Percentiles rank a stretch among this genome's conserved stretches.
These are phyloP conservation scores for Kwoniella sp. DNA, from an alignment of 768 basidiomycete genomes.

Conservation along the genomic window DNA sequence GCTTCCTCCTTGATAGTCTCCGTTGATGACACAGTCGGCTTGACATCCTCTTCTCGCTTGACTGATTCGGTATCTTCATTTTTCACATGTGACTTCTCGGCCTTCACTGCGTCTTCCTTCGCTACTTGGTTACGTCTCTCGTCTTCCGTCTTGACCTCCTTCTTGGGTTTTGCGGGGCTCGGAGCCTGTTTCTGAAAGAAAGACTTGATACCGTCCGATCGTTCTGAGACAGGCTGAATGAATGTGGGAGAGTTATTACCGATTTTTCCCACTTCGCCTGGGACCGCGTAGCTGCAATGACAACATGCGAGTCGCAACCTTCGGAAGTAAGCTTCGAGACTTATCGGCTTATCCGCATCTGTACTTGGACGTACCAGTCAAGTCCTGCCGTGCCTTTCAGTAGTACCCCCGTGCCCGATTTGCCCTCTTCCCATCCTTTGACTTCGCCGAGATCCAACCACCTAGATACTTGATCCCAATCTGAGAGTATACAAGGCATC, in stretches of 20 bases:
- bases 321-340: too few relatives aligned
- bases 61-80: not conserved
- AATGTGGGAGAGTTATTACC: constrained; percentile 79
- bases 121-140: not conserved
- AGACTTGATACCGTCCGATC: constrained; percentile 73
- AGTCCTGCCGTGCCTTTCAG: constrained; percentile 62
- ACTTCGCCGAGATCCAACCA: constrained; percentile 81
- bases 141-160: not conserved
- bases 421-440: constrained; percentile 68
- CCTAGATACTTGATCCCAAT: constrained; percentile 63
- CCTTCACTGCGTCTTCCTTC: constrained; percentile 12
- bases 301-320: too few relatives aligned
- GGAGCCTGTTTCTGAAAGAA: constrained; percentile 55
- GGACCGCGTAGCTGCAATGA: constrained; percentile 87
- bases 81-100: constrained; percentile 1
- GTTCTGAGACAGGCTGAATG: constrained; percentile 73
- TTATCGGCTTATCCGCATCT: too few relatives aligned
- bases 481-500: constrained; percentile 71
- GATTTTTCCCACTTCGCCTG: constrained; percentile 87
- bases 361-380: constrained; percentile 69
- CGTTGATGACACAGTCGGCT: not conserved
- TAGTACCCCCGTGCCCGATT: constrained; percentile 65
- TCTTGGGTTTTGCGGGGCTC: constrained; percentile 29
- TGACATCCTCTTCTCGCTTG: constrained; percentile 2
- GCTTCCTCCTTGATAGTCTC: constrained; percentile 29